Base-by-base conservation (phyloP, 345 rosid species). In the Populus deltoides region DNA sequence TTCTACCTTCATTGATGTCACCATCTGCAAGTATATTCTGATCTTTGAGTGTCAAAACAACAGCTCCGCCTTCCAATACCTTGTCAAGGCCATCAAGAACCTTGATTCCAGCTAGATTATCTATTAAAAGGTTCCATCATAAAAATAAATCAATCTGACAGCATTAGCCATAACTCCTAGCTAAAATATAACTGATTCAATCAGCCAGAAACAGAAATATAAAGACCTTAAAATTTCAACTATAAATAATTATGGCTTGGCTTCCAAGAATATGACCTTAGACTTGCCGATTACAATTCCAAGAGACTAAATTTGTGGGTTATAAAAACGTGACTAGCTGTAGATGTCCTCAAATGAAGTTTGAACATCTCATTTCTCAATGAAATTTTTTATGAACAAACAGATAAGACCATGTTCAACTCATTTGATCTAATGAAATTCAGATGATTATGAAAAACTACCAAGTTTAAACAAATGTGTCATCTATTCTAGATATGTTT, bases 41-140 rank as follows among this genome's bases (percentile, higher is more conserved):
- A 84, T 96, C 99, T 85, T 93, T 91, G 65, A 96, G 93, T 27
- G 99, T 96, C 85, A 92, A 88, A 83, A 93, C 93, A 81, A 93
- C 98, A 45, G 99, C 95, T 81, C 98, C 97, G 71, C 99, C 98
- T 75, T 90, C 98, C 77, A 89, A 83, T 77, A 96, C 99, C 85
- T 92, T 96, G 78, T 93, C 99, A 43, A 92, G 87, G 72, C 99
- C 99, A 76, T 96, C 89, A 72, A 96, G 92, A 85, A 96, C 92
- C 85, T 92, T 92, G 25, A 91, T 90, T 73, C 98, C 99, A 16
- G 90, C 91, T 18, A 91, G 86, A 88, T 91, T 86, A 83, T 84
- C 98, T 93, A 90, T 84, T 47, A 76, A 82, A 72, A 85, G 53
- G 65, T 49, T 35, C 74, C 76, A 79, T 75, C 63, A 53, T 68